Base-by-base conservation (phyloP, 768 basidiomycete genomes). In the Fistulinella prunicolor region DNA sequence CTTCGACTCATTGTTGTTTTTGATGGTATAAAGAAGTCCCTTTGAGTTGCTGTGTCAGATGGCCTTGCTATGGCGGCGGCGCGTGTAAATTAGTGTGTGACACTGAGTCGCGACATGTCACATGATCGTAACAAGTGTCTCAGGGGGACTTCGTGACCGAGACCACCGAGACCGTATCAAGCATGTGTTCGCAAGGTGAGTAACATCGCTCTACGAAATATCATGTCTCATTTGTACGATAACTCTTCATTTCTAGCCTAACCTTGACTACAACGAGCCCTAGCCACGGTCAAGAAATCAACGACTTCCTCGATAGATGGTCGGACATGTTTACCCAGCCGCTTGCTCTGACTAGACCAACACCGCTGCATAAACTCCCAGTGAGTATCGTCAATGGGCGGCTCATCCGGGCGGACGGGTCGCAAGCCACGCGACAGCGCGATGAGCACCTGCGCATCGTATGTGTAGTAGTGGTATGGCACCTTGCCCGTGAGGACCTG, bases 1-100 rank as follows among this genome's bases (percentile, higher is more conserved):
- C 64, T 55, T 46, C 64, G 54, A 44, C 66, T 66, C 65, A 68
- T 66, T n/a, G n/a, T n/a, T n/a, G n/a, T n/a, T n/a, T n/a, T n/a
- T n/a, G n/a, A n/a, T n/a, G n/a, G n/a, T n/a, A n/a, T n/a, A n/a
- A n/a, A n/a, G n/a, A n/a, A n/a, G n/a, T n/a, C n/a, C n/a, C n/a
- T n/a, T n/a, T n/a, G n/a, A n/a, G n/a, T n/a, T n/a, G n/a, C n/a
- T n/a, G n/a, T n/a, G n/a, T n/a, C n/a, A n/a, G n/a, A n/a, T n/a
- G n/a, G n/a, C n/a, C n/a, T n/a, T n/a, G n/a, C n/a, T n/a, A n/a
- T n/a, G n/a, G n/a, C n/a, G n/a, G n/a, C n/a, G 26, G 29, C 49
- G 54, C 49, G 47, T 35, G 40, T 43, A 40, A 61, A 53, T 53
- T 41, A 40, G 45, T 1, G 46, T 38, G 60, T 44, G 49, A 60